Base-by-base conservation (phyloP, 768 basidiomycete species). In the Pulveroboletus sp. region DNA sequence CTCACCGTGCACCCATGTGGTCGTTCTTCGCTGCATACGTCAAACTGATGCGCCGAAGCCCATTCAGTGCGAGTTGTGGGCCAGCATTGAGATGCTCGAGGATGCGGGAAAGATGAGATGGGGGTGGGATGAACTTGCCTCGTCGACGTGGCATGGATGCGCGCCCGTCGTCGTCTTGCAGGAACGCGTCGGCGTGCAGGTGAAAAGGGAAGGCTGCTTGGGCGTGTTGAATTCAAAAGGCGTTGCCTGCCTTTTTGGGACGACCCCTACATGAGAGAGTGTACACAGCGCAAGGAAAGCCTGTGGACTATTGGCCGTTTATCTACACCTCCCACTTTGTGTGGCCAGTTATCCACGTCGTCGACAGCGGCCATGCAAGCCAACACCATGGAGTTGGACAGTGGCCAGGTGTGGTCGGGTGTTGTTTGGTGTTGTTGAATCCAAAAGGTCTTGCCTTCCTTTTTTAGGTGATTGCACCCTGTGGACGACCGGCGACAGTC, bases 1-100 rank as follows among this genome's bases (percentile, higher is more conserved):
- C 79, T 57, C 47, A 87, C 88, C 85, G 76, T 26, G 86, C 85
- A 55, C 85, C 86, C 62, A 82, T 86, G 63, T 89, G 84, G 65
- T 86, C 83, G 60, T 87, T 86, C 58, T 73, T 72, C 30, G 71
- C 70, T 2, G 84, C 85, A 39, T 77, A 73, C 0, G 79, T 78
- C 28, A 89, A 69, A 48, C 71, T 78, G 26, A 88, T 63, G 10
- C 70, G 68, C 49, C 76, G 79, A 32, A 86, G 70, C 9, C 70
- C 72, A 5, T 62, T 57, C 2, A 88, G 65, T 1, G 69, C 64
- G 9, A 85, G 77, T 39, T 70, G 72, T 6, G 85, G 86, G 1
- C 71, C 61, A 12, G 69, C 62, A 27, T 74, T 81, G 33, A 89
- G 74, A 10, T 72, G 62, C 3, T 69, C 67, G 11, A 88, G 66